Evolutionary conservation across 2,329 filamentous ascomycete species (phyloP).

Genomic region (Monilinia vaccinii-corymbosi): DNA sequence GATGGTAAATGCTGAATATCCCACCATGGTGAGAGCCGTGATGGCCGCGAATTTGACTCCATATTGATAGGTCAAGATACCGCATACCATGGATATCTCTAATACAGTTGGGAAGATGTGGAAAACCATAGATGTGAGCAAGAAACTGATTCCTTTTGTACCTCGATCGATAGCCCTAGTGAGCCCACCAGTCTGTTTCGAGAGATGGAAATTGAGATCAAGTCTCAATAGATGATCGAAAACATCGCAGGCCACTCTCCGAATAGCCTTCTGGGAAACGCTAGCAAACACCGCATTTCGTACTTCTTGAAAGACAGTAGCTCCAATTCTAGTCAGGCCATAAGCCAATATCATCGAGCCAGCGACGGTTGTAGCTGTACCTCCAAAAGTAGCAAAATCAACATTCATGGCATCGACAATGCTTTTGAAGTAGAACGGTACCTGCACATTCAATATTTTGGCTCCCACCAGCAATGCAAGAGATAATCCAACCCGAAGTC

Average conservation of each 20-base stretch:
- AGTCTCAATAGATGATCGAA: constrained; percentile 83
- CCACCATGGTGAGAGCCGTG: constrained; percentile 82
- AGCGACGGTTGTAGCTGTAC: constrained; percentile 79
- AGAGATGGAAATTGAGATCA: constrained; percentile 88
- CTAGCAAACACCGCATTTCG: constrained; percentile 95
- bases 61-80: constrained; percentile 94
- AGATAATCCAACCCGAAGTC: constrained; percentile 77
- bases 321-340: constrained; percentile 77
- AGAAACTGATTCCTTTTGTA: constrained; percentile 96
- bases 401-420: constrained; percentile 98
- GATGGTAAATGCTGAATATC: constrained; percentile 95
- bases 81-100: constrained; percentile 92
- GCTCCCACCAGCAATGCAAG: constrained; percentile 75
- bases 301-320: constrained; percentile 84
- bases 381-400: constrained; percentile 77
- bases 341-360: constrained; percentile 92
- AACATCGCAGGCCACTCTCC: constrained; percentile 81
- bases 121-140: constrained; percentile 97
- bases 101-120: constrained; percentile 89
- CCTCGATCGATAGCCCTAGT: constrained; percentile 92
- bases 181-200: constrained; percentile 87
- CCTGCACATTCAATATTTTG: constrained; percentile 94
- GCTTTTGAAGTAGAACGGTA: constrained; percentile 97
- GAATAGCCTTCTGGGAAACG: constrained; percentile 93
- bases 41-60: constrained; percentile 86